Percentiles rank a stretch among this genome's conserved stretches.
phyloP scores from a whole-genome alignment of 2,329 filamentous ascomycete genomes.

The Trichophyton equinum region DNA sequence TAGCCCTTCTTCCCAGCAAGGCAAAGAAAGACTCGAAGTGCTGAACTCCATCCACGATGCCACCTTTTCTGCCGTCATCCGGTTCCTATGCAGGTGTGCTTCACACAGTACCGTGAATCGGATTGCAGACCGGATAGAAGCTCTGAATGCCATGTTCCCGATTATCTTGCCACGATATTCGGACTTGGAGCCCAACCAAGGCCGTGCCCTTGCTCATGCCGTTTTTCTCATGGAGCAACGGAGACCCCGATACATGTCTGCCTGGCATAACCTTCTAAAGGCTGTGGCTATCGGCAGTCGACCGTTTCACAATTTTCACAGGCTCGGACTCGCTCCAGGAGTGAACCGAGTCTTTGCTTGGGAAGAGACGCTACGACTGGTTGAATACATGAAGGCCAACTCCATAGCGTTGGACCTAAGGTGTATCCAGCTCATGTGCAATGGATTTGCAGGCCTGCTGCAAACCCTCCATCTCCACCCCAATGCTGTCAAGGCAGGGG shows the following conservation, averaged over 20 bases:
- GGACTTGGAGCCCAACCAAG: not conserved
- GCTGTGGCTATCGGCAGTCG: conserved; percentile 11
- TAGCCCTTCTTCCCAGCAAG: not conserved
- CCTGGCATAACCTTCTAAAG: conserved; percentile 29
- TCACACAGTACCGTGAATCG: conserved; percentile 6
- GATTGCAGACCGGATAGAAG: conserved; percentile 12
- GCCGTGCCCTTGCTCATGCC: conserved; percentile 20
- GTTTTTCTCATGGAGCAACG: conserved; percentile 23
- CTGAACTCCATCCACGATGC: conserved; percentile 23
- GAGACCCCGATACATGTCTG: conserved; percentile 20
- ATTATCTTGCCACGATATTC: not conserved
- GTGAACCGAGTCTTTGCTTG: conserved; percentile 26
- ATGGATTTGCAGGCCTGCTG: conserved; percentile 3
- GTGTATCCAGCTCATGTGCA: conserved; percentile 8
- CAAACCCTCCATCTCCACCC: not conserved
- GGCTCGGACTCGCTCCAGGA: conserved; percentile 6
- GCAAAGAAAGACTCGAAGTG: conserved; percentile 7
- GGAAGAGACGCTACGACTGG: conserved; percentile 24
- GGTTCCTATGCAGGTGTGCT: conserved; percentile 25
- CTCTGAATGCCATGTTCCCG: conserved; percentile 12
- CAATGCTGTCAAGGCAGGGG: not conserved
- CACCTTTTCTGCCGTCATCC: conserved; percentile 35
- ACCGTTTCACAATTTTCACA: conserved; percentile 6
- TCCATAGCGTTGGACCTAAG: conserved; percentile 1
- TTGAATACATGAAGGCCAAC: conserved; percentile 24